Percentiles rank a stretch among this genome's conserved stretches.
phyloP scores from a whole-genome alignment of 345 rosid genomes.

The Populus euphratica region DNA sequence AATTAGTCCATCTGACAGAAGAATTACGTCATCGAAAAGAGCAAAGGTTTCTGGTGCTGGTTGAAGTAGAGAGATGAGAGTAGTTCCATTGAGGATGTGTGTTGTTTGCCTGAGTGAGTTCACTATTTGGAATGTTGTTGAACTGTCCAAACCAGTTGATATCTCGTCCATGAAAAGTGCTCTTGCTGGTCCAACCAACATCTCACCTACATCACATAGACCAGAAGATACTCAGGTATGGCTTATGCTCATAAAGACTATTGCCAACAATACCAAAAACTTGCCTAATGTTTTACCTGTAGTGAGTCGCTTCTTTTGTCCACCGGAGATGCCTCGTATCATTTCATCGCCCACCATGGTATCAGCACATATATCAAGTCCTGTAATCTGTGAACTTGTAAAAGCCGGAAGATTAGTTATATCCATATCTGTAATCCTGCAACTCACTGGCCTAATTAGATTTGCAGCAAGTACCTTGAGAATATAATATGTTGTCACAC shows the following conservation, averaged over 20 bases:
- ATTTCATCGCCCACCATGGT: slow-evolving; percentile 55
- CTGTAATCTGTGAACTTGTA: slow-evolving; percentile 39
- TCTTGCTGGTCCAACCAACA: slow-evolving; percentile 73
- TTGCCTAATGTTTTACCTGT: slow-evolving; percentile 24
- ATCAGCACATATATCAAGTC: slow-evolving; percentile 61
- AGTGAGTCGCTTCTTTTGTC: slow-evolving; percentile 55
- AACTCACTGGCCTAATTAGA: not conserved
- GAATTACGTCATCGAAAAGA: slow-evolving; percentile 70
- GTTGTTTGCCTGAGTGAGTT: slow-evolving; percentile 58
- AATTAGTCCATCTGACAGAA: slow-evolving; percentile 73
- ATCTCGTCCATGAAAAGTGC: slow-evolving; percentile 89
- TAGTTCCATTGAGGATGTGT: slow-evolving; percentile 63
- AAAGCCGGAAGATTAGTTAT: not conserved
- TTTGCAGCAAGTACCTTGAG: slow-evolving; percentile 47
- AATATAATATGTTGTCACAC: slow-evolving; percentile 71
- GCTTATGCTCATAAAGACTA: not conserved
- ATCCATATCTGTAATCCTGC: not conserved
- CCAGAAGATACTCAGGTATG: not conserved
- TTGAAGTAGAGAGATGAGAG: slow-evolving; percentile 74
- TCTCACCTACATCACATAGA: slow-evolving; percentile 47
- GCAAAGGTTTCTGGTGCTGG: slow-evolving; percentile 78
- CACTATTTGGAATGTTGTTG: slow-evolving; percentile 78
- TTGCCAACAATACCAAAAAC: not conserved
- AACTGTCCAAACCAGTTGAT: slow-evolving; percentile 78
- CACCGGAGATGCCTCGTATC: slow-evolving; percentile 61